Conservation (phyloP, 805 yeast genomes). For the Saturnispora besseyi region DNA sequence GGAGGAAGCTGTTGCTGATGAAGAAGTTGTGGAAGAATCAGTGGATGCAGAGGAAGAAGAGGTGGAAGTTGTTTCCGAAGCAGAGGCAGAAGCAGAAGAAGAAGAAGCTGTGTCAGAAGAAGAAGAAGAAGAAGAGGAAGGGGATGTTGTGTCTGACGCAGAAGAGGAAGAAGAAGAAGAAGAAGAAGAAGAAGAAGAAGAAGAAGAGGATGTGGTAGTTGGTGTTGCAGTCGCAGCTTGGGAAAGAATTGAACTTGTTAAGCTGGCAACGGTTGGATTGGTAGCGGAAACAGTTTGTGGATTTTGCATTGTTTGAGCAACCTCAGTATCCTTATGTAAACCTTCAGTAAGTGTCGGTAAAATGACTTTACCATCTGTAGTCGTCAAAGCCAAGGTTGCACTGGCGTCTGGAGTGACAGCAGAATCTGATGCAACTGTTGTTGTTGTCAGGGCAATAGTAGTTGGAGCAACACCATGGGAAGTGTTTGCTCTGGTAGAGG, state of each 20-base stretch:
- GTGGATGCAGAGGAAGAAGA: slow-evolving; percentile 11
- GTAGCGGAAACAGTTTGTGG: slow-evolving; percentile 17
- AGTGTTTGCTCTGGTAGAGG: neutral
- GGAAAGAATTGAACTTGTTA: slow-evolving; percentile 5
- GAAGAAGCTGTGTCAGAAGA: slow-evolving; percentile 1
- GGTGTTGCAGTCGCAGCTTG: slow-evolving; percentile 10
- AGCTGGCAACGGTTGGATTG: slow-evolving; percentile 14
- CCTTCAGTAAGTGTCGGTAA: slow-evolving; percentile 11
- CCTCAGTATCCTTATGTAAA: slow-evolving; percentile 10
- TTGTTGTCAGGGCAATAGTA: slow-evolving; percentile 13
- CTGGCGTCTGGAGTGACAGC: slow-evolving; percentile 13
- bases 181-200: neutral
- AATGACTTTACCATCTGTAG: slow-evolving; percentile 7
- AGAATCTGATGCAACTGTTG: slow-evolving; percentile 11
- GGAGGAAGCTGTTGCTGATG: slow-evolving; percentile 14
- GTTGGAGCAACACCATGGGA: slow-evolving; percentile 8
- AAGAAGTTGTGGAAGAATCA: slow-evolving; percentile 11
- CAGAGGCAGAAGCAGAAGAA: slow-evolving; percentile 9
- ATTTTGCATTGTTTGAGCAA: slow-evolving; percentile 10
- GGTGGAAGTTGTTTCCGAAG: neutral
- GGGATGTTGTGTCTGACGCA: neutral
- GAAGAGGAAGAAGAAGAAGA: neutral
- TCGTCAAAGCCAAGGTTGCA: slow-evolving; percentile 2
- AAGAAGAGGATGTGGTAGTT: slow-evolving; percentile 7
- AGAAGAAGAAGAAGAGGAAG: slow-evolving; percentile 12